These are phyloP conservation scores for Sorghum bicolor DNA, from an alignment of 176 grass and related monocot genomes.

Conservation along the genomic window DNA sequence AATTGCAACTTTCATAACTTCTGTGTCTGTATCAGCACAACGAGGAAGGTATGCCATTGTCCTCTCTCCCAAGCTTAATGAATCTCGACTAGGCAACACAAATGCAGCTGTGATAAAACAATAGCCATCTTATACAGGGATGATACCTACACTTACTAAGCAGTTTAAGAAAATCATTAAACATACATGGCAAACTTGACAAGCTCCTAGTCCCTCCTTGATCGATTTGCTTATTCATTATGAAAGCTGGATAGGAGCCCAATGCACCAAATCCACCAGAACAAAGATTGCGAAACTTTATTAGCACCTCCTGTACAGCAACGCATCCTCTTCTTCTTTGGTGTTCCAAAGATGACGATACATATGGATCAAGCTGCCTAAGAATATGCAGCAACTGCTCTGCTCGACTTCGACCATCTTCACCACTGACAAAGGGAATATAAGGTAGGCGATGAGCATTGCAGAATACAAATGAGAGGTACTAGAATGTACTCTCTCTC, in stretches of 20 bases:
- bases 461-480: not conserved
- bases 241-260: slow-evolving; percentile 59
- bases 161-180: slow-evolving; percentile 19
- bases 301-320: slow-evolving; percentile 84
- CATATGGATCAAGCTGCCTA: slow-evolving; percentile 86
- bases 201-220: slow-evolving; percentile 61
- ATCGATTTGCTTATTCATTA: slow-evolving; percentile 54
- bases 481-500: not conserved
- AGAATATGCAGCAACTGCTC: slow-evolving; percentile 96
- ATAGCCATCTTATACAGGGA: slow-evolving; percentile 17
- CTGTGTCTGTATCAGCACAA: slow-evolving; percentile 73
- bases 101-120: slow-evolving; percentile 74
- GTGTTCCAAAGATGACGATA: slow-evolving; percentile 78
- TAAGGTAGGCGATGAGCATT: not conserved
- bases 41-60: slow-evolving; percentile 88
- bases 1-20: slow-evolving; percentile 81
- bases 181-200: slow-evolving; percentile 85
- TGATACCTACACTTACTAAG: slow-evolving; percentile 1
- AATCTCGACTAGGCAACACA: slow-evolving; percentile 90
- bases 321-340: slow-evolving; percentile 90
- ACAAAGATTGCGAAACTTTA: slow-evolving; percentile 84
- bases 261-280: slow-evolving; percentile 73
- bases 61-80: slow-evolving; percentile 87
- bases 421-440: slow-evolving; percentile 62
- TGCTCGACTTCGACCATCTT: slow-evolving; percentile 97